Conservation (phyloP, 2,329 filamentous ascomycete genomes). For the Colletotrichum australisinense region DNA sequence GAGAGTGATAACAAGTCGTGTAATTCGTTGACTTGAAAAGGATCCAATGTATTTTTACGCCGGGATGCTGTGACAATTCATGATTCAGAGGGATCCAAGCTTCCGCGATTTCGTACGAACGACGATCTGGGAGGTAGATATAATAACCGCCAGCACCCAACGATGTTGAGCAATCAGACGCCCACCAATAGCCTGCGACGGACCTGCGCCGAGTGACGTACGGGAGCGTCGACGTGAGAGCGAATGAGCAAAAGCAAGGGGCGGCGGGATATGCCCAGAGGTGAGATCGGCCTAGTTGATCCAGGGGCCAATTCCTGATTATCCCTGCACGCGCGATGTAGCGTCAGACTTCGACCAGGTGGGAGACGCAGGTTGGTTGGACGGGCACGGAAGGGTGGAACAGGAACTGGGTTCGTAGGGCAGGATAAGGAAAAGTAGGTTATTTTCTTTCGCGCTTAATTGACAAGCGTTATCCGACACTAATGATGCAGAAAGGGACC, state of each 20-base stretch:
- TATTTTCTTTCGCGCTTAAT: slow-evolving; percentile 14
- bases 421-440: slow-evolving; percentile 8
- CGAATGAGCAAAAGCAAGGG: slow-evolving; percentile 23
- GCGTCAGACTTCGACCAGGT: slow-evolving; percentile 30
- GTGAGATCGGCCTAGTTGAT: slow-evolving; percentile 32
- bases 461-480: background rate
- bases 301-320: slow-evolving; percentile 36
- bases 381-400: background rate
- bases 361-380: slow-evolving; percentile 27
- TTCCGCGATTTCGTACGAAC: slow-evolving; percentile 2
- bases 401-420: slow-evolving; percentile 32
- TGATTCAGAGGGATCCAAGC: slow-evolving; percentile 14
- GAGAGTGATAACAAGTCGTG: background rate
- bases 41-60: background rate
- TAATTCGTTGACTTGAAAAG: background rate
- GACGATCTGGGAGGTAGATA: slow-evolving; percentile 24
- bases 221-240: slow-evolving; percentile 8
- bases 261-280: slow-evolving; percentile 10
- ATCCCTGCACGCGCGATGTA: slow-evolving; percentile 32
- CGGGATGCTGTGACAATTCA: slow-evolving; percentile 15
- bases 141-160: slow-evolving; percentile 7
- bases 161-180: slow-evolving; percentile 7
- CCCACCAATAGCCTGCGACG: slow-evolving; percentile 25
- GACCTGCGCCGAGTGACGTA: slow-evolving; percentile 34
- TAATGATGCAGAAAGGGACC: slow-evolving; percentile 12